Conservation (phyloP, 1,284 basidiomycete genomes). For the Rhodotorula sp. region DNA sequence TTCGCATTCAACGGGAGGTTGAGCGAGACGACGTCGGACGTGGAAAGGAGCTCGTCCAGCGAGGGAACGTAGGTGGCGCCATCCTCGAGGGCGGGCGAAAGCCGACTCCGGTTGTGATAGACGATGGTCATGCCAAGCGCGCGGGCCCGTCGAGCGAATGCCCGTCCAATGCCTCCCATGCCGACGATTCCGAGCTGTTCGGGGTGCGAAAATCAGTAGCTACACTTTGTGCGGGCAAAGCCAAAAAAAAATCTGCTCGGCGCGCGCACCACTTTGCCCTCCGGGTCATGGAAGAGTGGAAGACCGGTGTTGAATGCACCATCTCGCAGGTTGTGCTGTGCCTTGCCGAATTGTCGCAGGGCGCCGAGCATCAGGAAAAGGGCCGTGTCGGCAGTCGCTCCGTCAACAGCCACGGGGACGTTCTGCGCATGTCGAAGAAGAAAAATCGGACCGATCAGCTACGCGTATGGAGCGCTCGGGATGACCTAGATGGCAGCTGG, state of each 20-base stretch:
- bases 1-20: slow-evolving; percentile 60
- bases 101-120: slow-evolving; percentile 65
- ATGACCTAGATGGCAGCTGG: background rate
- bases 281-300: slow-evolving; percentile 67
- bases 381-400: slow-evolving; percentile 84
- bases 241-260: no score
- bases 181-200: slow-evolving; percentile 71
- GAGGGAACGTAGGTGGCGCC: slow-evolving; percentile 58
- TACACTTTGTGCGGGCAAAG: no score
- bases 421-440: slow-evolving; percentile 58
- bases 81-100: slow-evolving; percentile 24
- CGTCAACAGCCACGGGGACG: slow-evolving; percentile 86
- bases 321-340: slow-evolving; percentile 54
- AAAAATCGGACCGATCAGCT: background rate
- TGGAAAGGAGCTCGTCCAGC: slow-evolving; percentile 68
- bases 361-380: slow-evolving; percentile 79
- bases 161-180: slow-evolving; percentile 77
- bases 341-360: slow-evolving; percentile 71
- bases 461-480: background rate
- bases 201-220: background rate
- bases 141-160: slow-evolving; percentile 48
- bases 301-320: slow-evolving; percentile 61
- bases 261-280: slow-evolving; percentile 59
- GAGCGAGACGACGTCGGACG: slow-evolving; percentile 70
- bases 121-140: slow-evolving; percentile 76